phyloP scores from a whole-genome alignment of 1,284 basidiomycete genomes.

The Marasmius sp. region DNA sequence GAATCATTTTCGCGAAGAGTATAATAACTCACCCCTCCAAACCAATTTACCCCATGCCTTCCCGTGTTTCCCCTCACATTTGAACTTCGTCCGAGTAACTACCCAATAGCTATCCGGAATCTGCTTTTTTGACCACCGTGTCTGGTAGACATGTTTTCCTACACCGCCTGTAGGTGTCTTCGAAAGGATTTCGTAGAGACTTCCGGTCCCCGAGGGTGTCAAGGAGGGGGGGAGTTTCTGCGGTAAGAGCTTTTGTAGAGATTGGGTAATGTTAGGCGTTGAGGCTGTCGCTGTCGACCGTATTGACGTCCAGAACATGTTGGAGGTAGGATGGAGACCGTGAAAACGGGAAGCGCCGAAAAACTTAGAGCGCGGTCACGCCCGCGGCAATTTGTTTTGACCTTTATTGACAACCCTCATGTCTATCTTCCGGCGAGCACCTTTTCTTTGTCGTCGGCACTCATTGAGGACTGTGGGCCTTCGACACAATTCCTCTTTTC shows the following conservation, averaged over 20 bases:
- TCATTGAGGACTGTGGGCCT: background rate
- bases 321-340: conserved; percentile 17
- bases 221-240: conserved; percentile 56
- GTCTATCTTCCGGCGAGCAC: conserved; percentile 21
- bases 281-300: conserved; percentile 17
- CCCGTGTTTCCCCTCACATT: conserved; percentile 69
- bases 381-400: no score
- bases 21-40: conserved; percentile 65
- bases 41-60: conserved; percentile 76
- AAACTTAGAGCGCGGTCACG: conserved; percentile 26
- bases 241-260: conserved; percentile 56
- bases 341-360: background rate
- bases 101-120: conserved; percentile 71
- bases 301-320: conserved; percentile 33
- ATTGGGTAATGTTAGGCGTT: conserved; percentile 30
- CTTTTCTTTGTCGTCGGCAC: background rate
- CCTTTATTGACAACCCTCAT: conserved; percentile 20
- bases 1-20: background rate
- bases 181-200: conserved; percentile 70
- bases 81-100: conserved; percentile 66
- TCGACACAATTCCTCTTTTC: no score
- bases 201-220: conserved; percentile 46
- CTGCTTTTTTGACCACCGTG: conserved; percentile 69
- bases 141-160: conserved; percentile 67
- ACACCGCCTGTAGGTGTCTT: conserved; percentile 65